Base-by-base conservation (phyloP, 2,329 filamentous ascomycete species). In the Phoma herbarum region DNA sequence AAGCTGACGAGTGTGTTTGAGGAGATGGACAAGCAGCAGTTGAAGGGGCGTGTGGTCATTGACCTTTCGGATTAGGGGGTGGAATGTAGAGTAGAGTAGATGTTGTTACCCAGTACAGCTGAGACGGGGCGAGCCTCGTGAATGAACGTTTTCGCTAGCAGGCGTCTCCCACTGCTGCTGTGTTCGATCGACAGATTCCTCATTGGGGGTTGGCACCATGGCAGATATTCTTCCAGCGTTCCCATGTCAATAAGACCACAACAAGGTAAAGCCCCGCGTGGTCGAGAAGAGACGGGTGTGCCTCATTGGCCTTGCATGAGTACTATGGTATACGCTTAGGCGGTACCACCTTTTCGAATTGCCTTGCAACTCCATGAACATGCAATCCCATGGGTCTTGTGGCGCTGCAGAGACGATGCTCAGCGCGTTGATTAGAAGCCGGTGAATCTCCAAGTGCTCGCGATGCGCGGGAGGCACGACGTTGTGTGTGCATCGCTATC, bases 31-130 rank as follows among this genome's bases (percentile, higher is more conserved):
- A 68, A 68, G 51, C 77, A 76, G 18, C 77, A 78, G 72, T 54
- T 83, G 57, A 72, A 79, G 65, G 81, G 81, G 1, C 71, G 81
- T 44, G 81, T 84, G 4, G 81, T 83, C 41, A 63, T 83, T 33
- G 81, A 83, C 64, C 61, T 83, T 51, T 65, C 62, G 18, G 47
- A 41, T 14, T 57, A 46, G 26, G n/a, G 2, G n/a, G 20, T 10
- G 11, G n/a, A 20, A 23, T 41, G 20, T 22, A 23, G 37, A 41
- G 20, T 22, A 23, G 37, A 41, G 37, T 14, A 41, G 37, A 41
- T 6, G 18, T 18, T 14, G 37, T 16, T 9, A 14, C 18, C 10
- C 3, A 6, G 8, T 23, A 6, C n/a, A n/a, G n/a, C n/a, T n/a
- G n/a, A n/a, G n/a, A n/a, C n/a, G n/a, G n/a, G n/a, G n/a, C n/a